Evolutionary conservation across 257 asterid species (phyloP).

Genomic region (Catharanthus roseus): DNA sequence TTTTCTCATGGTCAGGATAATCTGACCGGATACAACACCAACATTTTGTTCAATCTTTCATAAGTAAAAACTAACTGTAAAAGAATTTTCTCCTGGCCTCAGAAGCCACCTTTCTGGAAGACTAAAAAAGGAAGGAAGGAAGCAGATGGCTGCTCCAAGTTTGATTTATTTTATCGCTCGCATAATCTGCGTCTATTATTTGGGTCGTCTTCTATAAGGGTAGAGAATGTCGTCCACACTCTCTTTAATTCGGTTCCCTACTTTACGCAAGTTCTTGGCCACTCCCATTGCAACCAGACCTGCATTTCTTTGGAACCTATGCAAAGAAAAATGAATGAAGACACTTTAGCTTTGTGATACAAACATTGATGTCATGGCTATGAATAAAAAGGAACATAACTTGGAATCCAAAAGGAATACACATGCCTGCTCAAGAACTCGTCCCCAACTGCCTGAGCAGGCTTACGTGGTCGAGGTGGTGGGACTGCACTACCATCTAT

Average conservation of each 20-base stretch:
- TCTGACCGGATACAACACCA: not conserved
- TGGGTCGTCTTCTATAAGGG: conserved; percentile 62
- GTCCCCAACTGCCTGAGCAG: conserved; percentile 50
- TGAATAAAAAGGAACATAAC: not conserved
- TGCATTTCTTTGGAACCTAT: conserved; percentile 69
- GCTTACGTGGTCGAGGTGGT: conserved; percentile 53
- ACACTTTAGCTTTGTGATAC: not conserved
- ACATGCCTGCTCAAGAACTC: conserved; percentile 79
- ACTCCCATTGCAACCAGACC: conserved; percentile 78
- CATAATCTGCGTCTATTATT: conserved; percentile 29
- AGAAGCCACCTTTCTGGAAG: not conserved
- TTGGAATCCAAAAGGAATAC: conserved; percentile 14
- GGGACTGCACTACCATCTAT: conserved; percentile 59
- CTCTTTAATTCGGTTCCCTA: conserved; percentile 68
- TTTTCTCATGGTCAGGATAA: not conserved
- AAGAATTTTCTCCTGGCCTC: conserved; percentile 3
- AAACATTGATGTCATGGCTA: not conserved
- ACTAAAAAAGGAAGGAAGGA: not conserved
- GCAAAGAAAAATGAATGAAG: conserved; percentile 1
- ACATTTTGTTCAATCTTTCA: not conserved
- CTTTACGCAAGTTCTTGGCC: conserved; percentile 57
- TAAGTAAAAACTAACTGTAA: not conserved
- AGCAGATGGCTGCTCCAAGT: conserved; percentile 2
- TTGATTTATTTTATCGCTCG: conserved; percentile 3
- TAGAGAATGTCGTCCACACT: conserved; percentile 49